These are phyloP conservation scores for Pilasporangium apinafurcum DNA, from an alignment of 352 stramenopile genomes.

Conservation along the genomic window DNA sequence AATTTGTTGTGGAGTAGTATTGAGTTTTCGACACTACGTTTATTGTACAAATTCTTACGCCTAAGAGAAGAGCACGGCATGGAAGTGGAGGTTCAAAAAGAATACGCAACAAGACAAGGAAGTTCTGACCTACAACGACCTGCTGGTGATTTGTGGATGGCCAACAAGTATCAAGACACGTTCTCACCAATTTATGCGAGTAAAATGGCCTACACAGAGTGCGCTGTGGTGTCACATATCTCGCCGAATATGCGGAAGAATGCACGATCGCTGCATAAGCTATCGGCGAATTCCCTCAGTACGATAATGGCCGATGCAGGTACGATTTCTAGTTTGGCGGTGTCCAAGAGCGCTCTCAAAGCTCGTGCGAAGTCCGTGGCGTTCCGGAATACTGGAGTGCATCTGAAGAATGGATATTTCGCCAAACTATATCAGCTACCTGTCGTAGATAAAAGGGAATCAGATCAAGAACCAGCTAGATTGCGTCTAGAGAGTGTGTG, in stretches of 20 bases:
- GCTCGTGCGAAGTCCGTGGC: slow-evolving; percentile 24
- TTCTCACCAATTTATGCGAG: slow-evolving; percentile 63
- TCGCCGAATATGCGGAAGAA: slow-evolving; percentile 16
- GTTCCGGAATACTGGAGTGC: slow-evolving; percentile 45
- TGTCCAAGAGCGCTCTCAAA: slow-evolving; percentile 14
- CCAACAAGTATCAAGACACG: slow-evolving; percentile 39
- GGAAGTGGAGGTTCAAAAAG: slow-evolving; percentile 6
- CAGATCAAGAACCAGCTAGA: background rate
- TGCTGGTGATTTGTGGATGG: slow-evolving; percentile 33
- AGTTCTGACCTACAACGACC: background rate
- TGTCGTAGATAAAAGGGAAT: background rate
- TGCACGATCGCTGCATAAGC: slow-evolving; percentile 45
- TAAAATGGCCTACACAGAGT: slow-evolving; percentile 57
- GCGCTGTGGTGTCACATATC: slow-evolving; percentile 18
- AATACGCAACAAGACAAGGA: background rate
- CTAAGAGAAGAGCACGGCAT: slow-evolving; percentile 57
- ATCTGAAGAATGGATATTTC: slow-evolving; percentile 45
- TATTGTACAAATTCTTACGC: slow-evolving; percentile 38
- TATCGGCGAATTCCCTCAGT: slow-evolving; percentile 27
- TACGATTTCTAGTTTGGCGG: background rate
- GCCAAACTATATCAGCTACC: slow-evolving; percentile 23
- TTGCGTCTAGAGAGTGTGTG: slow-evolving; percentile 25
- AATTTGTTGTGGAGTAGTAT: slow-evolving; percentile 49
- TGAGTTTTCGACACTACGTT: slow-evolving; percentile 16
- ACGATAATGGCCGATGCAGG: slow-evolving; percentile 22